These are phyloP conservation scores for Plasmodium reichenowi DNA, from an alignment of 169 alveolate genomes.

Conservation along the genomic window DNA sequence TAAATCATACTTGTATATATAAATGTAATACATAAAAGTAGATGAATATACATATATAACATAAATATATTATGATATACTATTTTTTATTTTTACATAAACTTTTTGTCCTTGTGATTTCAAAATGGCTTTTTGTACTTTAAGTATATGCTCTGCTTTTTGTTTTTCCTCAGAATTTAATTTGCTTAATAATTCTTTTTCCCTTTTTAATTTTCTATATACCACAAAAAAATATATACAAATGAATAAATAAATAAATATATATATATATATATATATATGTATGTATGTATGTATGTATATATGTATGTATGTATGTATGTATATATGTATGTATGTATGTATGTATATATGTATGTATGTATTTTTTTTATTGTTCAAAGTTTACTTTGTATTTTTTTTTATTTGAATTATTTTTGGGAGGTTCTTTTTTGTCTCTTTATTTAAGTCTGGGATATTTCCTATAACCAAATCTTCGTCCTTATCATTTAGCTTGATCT, in stretches of 20 bases:
- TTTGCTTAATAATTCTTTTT: slow-evolving; percentile 30
- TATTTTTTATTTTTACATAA: slow-evolving; percentile 32
- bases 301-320: too few relatives aligned
- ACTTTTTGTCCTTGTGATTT: slow-evolving; percentile 65
- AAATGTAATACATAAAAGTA: too few relatives aligned
- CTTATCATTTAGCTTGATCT: slow-evolving; percentile 18
- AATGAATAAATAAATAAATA: too few relatives aligned
- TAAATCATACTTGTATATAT: not conserved
- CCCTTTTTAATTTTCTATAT: slow-evolving; percentile 27
- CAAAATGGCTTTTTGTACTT: slow-evolving; percentile 31
- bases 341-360: too few relatives aligned
- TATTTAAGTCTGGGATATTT: slow-evolving; percentile 29
- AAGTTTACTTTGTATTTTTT: slow-evolving; percentile 24
- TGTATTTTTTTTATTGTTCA: not conserved
- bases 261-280: too few relatives aligned
- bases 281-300: too few relatives aligned
- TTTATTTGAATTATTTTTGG: slow-evolving; percentile 37
- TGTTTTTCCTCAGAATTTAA: slow-evolving; percentile 31
- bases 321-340: too few relatives aligned
- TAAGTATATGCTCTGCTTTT: slow-evolving; percentile 31
- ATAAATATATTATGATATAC: too few relatives aligned
- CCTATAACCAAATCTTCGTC: slow-evolving; percentile 53
- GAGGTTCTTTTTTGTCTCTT: not conserved
- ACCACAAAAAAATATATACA: too few relatives aligned
- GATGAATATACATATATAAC: too few relatives aligned